A percentile compares a stretch with the other conserved stretches of the same genome.
Evolutionary conservation across 1,139 yeast genomes (phyloP).

Genomic region (Wickerhamiella pararugosa): DNA sequence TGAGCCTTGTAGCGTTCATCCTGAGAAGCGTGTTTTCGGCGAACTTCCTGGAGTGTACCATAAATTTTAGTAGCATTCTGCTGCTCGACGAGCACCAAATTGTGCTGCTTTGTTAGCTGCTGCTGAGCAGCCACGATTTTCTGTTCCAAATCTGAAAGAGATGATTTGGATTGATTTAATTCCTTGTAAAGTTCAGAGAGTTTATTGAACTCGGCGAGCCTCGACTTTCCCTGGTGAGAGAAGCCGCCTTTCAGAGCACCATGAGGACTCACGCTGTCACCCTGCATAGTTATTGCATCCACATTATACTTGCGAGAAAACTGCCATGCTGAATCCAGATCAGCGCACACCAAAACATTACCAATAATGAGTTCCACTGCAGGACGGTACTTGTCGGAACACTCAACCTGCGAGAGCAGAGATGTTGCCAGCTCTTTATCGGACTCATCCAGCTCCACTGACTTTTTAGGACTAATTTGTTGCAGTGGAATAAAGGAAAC

Average conservation of each 20-base stretch:
- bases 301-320: slow-evolving; percentile 48
- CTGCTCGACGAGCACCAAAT: background rate
- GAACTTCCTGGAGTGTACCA: slow-evolving; percentile 1
- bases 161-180: background rate
- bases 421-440: slow-evolving; percentile 30
- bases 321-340: slow-evolving; percentile 53
- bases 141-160: background rate
- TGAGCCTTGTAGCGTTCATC: background rate
- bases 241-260: slow-evolving; percentile 90
- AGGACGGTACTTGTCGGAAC: slow-evolving; percentile 66
- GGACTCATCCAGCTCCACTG: slow-evolving; percentile 35
- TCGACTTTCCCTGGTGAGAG: slow-evolving; percentile 22
- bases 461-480: slow-evolving; percentile 23
- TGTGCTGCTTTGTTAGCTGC: slow-evolving; percentile 25
- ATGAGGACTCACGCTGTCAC: slow-evolving; percentile 70
- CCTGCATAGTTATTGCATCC: slow-evolving; percentile 77
- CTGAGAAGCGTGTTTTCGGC: slow-evolving; percentile 2
- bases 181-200: background rate
- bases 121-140: slow-evolving; percentile 27
- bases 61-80: background rate
- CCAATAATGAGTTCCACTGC: slow-evolving; percentile 86
- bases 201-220: slow-evolving; percentile 1
- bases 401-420: slow-evolving; percentile 62
- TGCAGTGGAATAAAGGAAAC: slow-evolving; percentile 86
- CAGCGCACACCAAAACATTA: slow-evolving; percentile 59